phyloP scores from a whole-genome alignment of 2,329 filamentous ascomycete genomes.

The Pestalotiopsis fici region DNA sequence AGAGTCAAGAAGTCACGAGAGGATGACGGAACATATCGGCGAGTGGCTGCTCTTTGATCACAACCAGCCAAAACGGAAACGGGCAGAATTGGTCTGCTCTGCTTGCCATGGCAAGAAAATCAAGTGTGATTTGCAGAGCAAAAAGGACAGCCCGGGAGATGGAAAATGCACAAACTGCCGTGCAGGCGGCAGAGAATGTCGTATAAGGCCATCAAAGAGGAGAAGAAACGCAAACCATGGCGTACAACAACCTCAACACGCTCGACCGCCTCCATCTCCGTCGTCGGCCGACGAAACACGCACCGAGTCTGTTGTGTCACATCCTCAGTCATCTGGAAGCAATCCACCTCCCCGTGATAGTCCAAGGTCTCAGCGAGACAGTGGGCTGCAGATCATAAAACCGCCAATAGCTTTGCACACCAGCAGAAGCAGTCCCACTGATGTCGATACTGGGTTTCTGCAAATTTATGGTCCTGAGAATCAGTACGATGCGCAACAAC shows the following conservation, averaged over 20 bases:
- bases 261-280: background rate
- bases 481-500: conserved; percentile 28
- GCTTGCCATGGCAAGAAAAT: conserved; percentile 36
- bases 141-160: conserved; percentile 6
- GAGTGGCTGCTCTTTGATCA: conserved; percentile 35
- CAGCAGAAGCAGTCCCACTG: conserved; percentile 25
- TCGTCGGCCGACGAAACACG: background rate
- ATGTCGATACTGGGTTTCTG: conserved; percentile 35
- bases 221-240: background rate
- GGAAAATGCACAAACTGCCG: conserved; percentile 9
- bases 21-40: background rate
- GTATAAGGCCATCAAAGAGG: background rate
- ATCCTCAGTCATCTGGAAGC: background rate
- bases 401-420: background rate
- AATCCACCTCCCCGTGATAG: background rate
- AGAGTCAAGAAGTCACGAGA: background rate
- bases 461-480: conserved; percentile 35
- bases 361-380: background rate
- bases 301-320: background rate
- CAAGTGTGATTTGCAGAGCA: conserved; percentile 33
- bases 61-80: conserved; percentile 31
- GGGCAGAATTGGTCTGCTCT: conserved; percentile 30
- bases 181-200: conserved; percentile 1
- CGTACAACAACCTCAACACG: background rate
- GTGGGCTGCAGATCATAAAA: background rate